These are phyloP conservation scores for Xenosphaeropsis pyriputrescens DNA, from an alignment of 2,329 filamentous ascomycete species.

Conservation along the genomic window DNA sequence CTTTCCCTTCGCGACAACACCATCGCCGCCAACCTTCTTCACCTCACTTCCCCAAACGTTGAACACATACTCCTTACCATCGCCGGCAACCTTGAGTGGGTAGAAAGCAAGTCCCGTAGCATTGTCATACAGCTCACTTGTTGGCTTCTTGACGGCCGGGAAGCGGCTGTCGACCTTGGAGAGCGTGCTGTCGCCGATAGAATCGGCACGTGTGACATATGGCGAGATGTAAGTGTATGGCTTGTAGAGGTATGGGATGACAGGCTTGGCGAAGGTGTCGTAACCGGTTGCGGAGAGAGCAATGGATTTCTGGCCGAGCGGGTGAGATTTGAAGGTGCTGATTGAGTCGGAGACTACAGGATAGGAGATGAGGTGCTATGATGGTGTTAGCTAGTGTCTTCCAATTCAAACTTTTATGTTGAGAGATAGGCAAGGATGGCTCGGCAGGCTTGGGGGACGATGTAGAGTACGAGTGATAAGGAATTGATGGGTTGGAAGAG, in stretches of 20 bases:
- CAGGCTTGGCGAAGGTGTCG: constrained; percentile 59
- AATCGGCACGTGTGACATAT: constrained; percentile 72
- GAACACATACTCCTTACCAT: constrained; percentile 47
- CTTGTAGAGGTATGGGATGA: constrained; percentile 63
- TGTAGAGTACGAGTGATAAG: no score
- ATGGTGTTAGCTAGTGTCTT: not conserved
- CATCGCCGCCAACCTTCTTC: constrained; percentile 49
- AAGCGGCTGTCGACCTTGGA: constrained; percentile 54
- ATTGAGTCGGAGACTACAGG: constrained; percentile 71
- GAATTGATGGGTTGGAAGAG: not conserved
- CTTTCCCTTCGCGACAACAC: constrained; percentile 53
- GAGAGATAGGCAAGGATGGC: no score
- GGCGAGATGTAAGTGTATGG: constrained; percentile 75
- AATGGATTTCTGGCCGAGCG: constrained; percentile 72
- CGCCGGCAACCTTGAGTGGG: constrained; percentile 45
- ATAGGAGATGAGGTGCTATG: constrained; percentile 70
- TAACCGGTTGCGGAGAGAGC: constrained; percentile 63
- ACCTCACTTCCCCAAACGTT: constrained; percentile 40
- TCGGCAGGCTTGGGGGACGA: no score
- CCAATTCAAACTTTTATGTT: no score
- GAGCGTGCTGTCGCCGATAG: constrained; percentile 59
- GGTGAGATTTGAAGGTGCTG: constrained; percentile 64
- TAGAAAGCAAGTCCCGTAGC: constrained; percentile 46
- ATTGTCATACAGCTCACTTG: constrained; percentile 50
- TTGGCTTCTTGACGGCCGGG: constrained; percentile 63